Base-by-base conservation (phyloP, 441 rosid species). In the Eutrema salsugineum region DNA sequence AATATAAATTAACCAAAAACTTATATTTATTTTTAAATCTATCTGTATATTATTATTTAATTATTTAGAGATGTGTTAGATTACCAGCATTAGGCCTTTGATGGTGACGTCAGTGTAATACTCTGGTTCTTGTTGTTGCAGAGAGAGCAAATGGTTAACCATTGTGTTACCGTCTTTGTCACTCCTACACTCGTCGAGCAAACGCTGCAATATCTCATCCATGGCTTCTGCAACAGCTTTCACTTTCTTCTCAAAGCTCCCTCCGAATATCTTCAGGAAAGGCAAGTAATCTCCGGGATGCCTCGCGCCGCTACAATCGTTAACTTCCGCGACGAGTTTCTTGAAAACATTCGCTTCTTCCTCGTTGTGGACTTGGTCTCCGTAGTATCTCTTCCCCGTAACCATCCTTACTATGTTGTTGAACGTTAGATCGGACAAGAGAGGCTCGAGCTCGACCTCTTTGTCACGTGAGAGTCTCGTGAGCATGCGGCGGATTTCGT, bases 61-160 rank as follows among this genome's bases (percentile, higher is more conserved):
- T 20, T 22, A 22, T 22, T 22, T 22, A 22, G 2, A 3, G 3
- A 22, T 2, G 24, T 22, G 24, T 22, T 22, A 22, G 24, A 22
- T 22, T 59, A 85, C 93, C 83, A 77, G 30, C 28, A 75, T 46
- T 2, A 86, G 54, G 11, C 84, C 88, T 79, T 84, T 82, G 74
- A 89, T 86, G 9, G 66, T 83, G 8, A 78, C 78, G 51, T 89
- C 86, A 0, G 76, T 72, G 73, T 82, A 87, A 65, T 81, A 70
- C n/a, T 78, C 78, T 0, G 93, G 90, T 7, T 79, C 70, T 5
- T 79, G 77, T 53, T 82, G 74, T 64, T 81, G 87, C 19, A 81
- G 60, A 19, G 88, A 76, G 10, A 87, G 78, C 65, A 86, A 58
- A 55, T 83, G 87, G 58, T 77, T 77, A 12, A 87, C 82, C 91